Conservation (phyloP, 352 stramenopile genomes). For the Halophytophthora batemanensis region DNA sequence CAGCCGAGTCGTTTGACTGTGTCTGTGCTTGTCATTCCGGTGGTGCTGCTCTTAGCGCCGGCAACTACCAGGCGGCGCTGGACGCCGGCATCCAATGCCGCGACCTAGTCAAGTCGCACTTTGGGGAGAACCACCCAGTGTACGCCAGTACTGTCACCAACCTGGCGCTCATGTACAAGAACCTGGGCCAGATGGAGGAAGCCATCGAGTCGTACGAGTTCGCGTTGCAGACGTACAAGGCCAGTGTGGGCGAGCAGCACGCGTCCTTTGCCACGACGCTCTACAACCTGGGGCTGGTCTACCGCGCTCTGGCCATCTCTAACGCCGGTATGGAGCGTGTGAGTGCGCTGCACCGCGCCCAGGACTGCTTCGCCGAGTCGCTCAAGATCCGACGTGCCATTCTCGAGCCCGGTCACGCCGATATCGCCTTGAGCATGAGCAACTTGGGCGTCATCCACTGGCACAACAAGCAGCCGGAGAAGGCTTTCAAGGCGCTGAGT, state of each 20-base stretch:
- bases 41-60: slow-evolving; percentile 29
- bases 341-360: slow-evolving; percentile 51
- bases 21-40: neutral
- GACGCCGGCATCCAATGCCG: slow-evolving; percentile 66
- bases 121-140: slow-evolving; percentile 74
- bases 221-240: slow-evolving; percentile 78
- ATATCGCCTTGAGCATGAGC: slow-evolving; percentile 80
- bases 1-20: slow-evolving; percentile 4
- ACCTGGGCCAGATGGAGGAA: slow-evolving; percentile 68
- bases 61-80: slow-evolving; percentile 62
- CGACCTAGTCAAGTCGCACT: slow-evolving; percentile 68
- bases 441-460: slow-evolving; percentile 81
- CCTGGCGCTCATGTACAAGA: slow-evolving; percentile 89
- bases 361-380: slow-evolving; percentile 79
- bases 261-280: slow-evolving; percentile 82
- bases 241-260: slow-evolving; percentile 73
- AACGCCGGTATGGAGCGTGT: slow-evolving; percentile 71
- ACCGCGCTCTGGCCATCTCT: slow-evolving; percentile 55
- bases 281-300: slow-evolving; percentile 78
- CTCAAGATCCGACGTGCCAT: slow-evolving; percentile 70
- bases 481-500: slow-evolving; percentile 54
- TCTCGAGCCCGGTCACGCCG: slow-evolving; percentile 68
- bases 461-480: slow-evolving; percentile 77
- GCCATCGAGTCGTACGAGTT: slow-evolving; percentile 81
- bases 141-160: slow-evolving; percentile 86